A percentile compares a stretch with the other conserved stretches of the same genome.
Conservation (phyloP, 352 stramenopile species). For the Phytophthora podocarpi region DNA sequence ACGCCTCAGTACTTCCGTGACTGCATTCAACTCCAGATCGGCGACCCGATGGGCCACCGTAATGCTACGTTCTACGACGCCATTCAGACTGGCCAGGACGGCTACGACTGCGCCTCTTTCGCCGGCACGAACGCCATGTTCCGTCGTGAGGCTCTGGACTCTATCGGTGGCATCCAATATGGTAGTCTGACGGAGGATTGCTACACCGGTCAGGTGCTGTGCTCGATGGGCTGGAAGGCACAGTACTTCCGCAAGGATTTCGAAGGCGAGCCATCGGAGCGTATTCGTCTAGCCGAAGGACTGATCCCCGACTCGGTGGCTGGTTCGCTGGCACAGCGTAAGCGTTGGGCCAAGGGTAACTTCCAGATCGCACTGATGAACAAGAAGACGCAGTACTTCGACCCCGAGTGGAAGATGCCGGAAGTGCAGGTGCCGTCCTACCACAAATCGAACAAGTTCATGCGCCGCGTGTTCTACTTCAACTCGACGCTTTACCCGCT, state of each 20-base stretch:
- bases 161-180: constrained; percentile 87
- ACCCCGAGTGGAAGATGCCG: constrained; percentile 83
- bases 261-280: constrained; percentile 73
- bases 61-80: constrained; percentile 89
- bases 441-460: constrained; percentile 72
- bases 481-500: constrained; percentile 85
- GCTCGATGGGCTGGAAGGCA: constrained; percentile 82
- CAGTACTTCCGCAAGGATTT: constrained; percentile 91
- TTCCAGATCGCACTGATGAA: constrained; percentile 88
- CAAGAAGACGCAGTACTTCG: constrained; percentile 81
- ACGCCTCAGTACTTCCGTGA: constrained; percentile 89
- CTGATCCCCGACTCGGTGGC: constrained; percentile 79
- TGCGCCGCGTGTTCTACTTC: constrained; percentile 81
- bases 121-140: constrained; percentile 85
- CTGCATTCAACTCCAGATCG: constrained; percentile 82
- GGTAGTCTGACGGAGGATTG: constrained; percentile 87
- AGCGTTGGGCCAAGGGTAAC: constrained; percentile 87
- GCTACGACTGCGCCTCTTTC: constrained; percentile 86
- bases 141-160: constrained; percentile 85
- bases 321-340: constrained; percentile 73
- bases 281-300: constrained; percentile 80
- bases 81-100: constrained; percentile 86
- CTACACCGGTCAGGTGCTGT: constrained; percentile 83
- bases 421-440: constrained; percentile 63
- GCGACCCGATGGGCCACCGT: constrained; percentile 80